A percentile compares a stretch with the other conserved stretches of the same genome.
These are phyloP conservation scores for Boletus rubropictus DNA, from an alignment of 768 basidiomycete species.

Conservation along the genomic window DNA sequence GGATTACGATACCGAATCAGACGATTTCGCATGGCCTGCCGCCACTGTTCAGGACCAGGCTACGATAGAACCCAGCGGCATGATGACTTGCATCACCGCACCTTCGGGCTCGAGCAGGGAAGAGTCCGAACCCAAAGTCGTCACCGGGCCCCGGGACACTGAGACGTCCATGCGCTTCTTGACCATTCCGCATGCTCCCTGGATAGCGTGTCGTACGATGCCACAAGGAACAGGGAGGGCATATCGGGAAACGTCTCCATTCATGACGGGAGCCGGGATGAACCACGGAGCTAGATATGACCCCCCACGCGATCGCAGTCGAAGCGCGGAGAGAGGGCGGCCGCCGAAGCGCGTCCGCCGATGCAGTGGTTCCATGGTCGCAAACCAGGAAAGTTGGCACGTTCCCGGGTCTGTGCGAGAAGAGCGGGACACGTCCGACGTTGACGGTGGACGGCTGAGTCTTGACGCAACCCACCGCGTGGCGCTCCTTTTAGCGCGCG, in stretches of 20 bases:
- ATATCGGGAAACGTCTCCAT: conserved; percentile 11
- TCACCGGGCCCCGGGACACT: conserved; percentile 9
- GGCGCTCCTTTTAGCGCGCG: conserved; percentile 19
- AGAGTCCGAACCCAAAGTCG: background rate
- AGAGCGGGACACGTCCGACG: background rate
- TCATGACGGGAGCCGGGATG: conserved; percentile 1
- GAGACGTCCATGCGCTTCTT: conserved; percentile 15
- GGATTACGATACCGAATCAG: conserved; percentile 19
- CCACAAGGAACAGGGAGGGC: conserved; percentile 1
- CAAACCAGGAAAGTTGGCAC: conserved; percentile 2
- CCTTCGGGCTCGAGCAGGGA: conserved; percentile 2
- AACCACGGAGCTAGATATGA: conserved; percentile 3
- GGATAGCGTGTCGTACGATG: background rate
- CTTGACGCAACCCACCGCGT: conserved; percentile 7
- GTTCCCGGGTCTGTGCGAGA: conserved; percentile 3
- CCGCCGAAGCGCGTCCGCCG: conserved; percentile 25
- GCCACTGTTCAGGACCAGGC: background rate
- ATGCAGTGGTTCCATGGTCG: conserved; percentile 11
- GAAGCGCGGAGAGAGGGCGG: conserved; percentile 25
- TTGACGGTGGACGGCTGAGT: background rate
- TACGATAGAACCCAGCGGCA: background rate
- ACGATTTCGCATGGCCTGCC: conserved; percentile 10
- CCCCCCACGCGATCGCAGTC: conserved; percentile 11
- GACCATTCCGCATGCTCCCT: conserved; percentile 1
- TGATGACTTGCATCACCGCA: conserved; percentile 5